Evolutionary conservation across 179 eudicot genomes (phyloP).

Genomic region (Heliamphora ciliata): DNA sequence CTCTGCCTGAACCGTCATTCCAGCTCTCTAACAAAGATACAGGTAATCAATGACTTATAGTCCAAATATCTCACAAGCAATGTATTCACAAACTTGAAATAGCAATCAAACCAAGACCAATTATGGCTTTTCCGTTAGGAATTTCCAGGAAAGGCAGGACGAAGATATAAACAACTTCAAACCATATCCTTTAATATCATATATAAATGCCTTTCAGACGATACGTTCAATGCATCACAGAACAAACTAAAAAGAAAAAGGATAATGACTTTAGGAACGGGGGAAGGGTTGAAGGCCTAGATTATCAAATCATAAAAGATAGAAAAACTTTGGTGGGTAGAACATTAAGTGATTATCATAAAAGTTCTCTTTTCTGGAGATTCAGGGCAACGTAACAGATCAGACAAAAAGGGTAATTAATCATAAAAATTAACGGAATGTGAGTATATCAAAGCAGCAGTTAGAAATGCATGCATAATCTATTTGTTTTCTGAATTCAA

Average conservation of each 20-base stretch:
- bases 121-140: background rate
- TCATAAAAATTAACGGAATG: background rate
- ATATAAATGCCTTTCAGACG: background rate
- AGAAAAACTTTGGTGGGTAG: background rate
- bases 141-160: background rate
- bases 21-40: conserved; percentile 61
- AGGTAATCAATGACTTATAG: background rate
- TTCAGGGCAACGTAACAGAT: background rate
- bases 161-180: no score
- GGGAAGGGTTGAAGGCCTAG: background rate
- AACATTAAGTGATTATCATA: background rate
- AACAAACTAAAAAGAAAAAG: background rate
- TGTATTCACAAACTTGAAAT: background rate
- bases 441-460: background rate
- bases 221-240: background rate
- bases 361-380: background rate
- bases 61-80: conserved; percentile 4
- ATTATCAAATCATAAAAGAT: background rate
- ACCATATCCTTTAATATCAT: background rate
- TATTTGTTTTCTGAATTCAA: background rate
- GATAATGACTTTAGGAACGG: no score
- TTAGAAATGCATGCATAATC: background rate
- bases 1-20: conserved; percentile 75
- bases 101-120: background rate
- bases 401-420: background rate